Evolutionary conservation across 192 early-diverging fungal genomes (phyloP).

Genomic region (Gryganskiella cystojenkinii): DNA sequence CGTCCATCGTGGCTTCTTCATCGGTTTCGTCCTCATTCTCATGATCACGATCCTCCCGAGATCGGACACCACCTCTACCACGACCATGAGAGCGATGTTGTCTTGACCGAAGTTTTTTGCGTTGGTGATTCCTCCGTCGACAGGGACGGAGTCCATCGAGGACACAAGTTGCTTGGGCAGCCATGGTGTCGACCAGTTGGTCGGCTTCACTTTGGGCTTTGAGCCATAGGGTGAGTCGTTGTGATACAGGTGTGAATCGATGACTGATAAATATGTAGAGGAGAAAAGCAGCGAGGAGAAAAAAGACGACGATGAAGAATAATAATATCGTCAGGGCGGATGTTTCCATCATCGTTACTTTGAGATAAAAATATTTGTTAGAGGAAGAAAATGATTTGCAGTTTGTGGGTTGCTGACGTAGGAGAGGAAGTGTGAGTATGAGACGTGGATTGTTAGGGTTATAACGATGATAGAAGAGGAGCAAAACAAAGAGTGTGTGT

Average conservation of each 20-base stretch:
- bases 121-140: conserved; percentile 44
- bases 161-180: conserved; percentile 58
- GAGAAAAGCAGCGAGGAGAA: conserved; percentile 57
- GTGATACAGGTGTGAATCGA: conserved; percentile 59
- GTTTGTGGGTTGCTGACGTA: too few relatives aligned
- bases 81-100: conserved; percentile 43
- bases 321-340: conserved; percentile 31
- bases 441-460: neutral
- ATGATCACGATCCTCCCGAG: neutral
- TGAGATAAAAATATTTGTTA: neutral
- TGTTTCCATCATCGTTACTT: conserved; percentile 13
- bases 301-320: conserved; percentile 63
- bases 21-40: neutral
- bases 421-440: too few relatives aligned
- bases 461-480: neutral
- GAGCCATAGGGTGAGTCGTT: conserved; percentile 64
- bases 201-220: conserved; percentile 68
- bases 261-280: conserved; percentile 65
- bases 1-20: conserved; percentile 10
- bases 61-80: too few relatives aligned
- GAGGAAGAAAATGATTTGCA: neutral
- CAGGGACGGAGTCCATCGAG: conserved; percentile 58
- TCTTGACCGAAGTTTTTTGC: conserved; percentile 1
- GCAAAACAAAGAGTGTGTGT: neutral
- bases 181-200: conserved; percentile 66